Evolutionary conservation across 1,284 basidiomycete species (phyloP), one percentile per base, ranked within the genome.

Genomic region (Thelephora terrestris): DNA sequence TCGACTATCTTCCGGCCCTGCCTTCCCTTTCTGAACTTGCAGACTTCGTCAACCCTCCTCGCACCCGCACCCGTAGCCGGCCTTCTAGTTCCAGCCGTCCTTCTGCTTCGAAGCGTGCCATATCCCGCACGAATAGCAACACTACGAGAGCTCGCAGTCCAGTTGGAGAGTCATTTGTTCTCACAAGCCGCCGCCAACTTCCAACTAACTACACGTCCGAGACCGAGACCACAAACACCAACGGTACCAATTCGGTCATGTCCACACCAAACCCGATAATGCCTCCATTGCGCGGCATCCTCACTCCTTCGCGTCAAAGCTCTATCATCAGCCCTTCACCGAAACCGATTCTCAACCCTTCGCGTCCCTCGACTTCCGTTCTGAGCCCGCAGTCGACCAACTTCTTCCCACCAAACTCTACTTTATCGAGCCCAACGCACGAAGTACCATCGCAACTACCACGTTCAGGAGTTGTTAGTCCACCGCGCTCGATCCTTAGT

Each of bases 1-100:
- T 67, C 64, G 46, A 58, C 66, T 35, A 67, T 62, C 52, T 71
- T 63, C 43, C 54, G 3, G 65, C 70, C 45, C 65, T 69, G 45
- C 67, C 73, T 32, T 61, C 67, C 44, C 60, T 67, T 24, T 57
- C 64, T 39, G 29, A 14, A 32, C 6, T 32, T 12, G 12, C 29
- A 6, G 7, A 32, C 29, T 50, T 2, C 38, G 45, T 6, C 20
- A 23, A 43, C n/a, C 49, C 5, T 12, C 40, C 17, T 39, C 45
- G 32, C 16, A 34, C 9, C 12, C 45, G 17, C 32, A 47, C 32
- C 32, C 25, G 18, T 21, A 23, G 5, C 16, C 40, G n/a, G 44
- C 47, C 44, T 29, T 43, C 46, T 17, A 25, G 18, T 23, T 21
- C 20, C 39, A 42, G 10, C 20, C 39, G 25, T n/a, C 20, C 39